These are phyloP conservation scores for Cladosporium sp. DNA, from an alignment of 2,329 filamentous ascomycete species.

Conservation along the genomic window DNA sequence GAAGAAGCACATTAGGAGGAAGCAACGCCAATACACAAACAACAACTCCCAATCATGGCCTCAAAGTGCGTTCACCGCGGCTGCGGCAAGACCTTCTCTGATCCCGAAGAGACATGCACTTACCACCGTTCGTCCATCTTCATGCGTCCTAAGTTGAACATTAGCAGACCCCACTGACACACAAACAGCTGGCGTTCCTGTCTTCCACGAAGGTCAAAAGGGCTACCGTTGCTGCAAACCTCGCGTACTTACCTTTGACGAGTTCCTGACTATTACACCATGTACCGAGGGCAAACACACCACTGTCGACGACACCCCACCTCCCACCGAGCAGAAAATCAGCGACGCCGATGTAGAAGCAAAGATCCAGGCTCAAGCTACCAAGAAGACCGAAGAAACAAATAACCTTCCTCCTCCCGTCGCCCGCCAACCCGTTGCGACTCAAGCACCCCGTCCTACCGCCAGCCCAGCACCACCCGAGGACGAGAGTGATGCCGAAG, in stretches of 20 bases:
- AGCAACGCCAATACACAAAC: background rate
- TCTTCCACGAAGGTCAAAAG: conserved; percentile 98
- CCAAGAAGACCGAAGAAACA: conserved; percentile 19
- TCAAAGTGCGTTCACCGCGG: conserved; percentile 95
- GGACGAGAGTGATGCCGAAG: conserved; percentile 83
- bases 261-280: conserved; percentile 88
- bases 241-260: conserved; percentile 93
- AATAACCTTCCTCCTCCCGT: conserved; percentile 22
- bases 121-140: conserved; percentile 65
- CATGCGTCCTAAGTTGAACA: background rate
- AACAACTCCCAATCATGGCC: conserved; percentile 53
- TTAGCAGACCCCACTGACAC: background rate
- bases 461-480: conserved; percentile 58
- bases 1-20: background rate
- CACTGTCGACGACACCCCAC: conserved; percentile 70
- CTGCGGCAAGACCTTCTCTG: conserved; percentile 82
- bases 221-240: conserved; percentile 99
- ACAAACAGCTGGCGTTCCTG: conserved; percentile 45
- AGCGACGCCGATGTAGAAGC: conserved; percentile 29
- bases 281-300: conserved; percentile 93
- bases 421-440: conserved; percentile 24
- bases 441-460: conserved; percentile 29
- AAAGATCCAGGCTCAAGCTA: conserved; percentile 27
- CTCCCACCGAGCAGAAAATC: conserved; percentile 18
- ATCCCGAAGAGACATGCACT: conserved; percentile 75